These are phyloP conservation scores for Ceratobasidium sp. DNA, from an alignment of 1,284 basidiomycete species.

Conservation along the genomic window DNA sequence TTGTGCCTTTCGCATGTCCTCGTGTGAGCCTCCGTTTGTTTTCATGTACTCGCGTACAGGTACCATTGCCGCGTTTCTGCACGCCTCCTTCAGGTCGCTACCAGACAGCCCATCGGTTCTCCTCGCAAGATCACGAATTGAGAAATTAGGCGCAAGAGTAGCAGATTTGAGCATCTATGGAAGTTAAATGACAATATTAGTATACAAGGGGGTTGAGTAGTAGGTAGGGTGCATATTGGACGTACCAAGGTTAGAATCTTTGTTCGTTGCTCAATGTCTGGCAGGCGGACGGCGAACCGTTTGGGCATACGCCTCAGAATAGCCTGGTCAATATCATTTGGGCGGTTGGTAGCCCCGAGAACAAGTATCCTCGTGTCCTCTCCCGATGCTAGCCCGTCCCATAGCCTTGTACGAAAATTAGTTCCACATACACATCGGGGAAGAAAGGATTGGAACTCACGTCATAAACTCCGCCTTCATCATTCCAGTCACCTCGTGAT, in stretches of 20 bases:
- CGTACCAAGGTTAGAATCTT: constrained; percentile 89
- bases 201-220: background rate
- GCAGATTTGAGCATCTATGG: constrained; percentile 85
- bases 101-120: constrained; percentile 86
- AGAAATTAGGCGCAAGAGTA: constrained; percentile 71
- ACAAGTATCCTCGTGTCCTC: constrained; percentile 82
- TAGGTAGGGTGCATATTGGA: constrained; percentile 24
- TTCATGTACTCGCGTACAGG: constrained; percentile 90
- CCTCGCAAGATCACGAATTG: constrained; percentile 73
- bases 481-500: constrained; percentile 99
- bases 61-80: constrained; percentile 90
- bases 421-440: constrained; percentile 17
- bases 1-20: constrained; percentile 55
- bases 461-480: constrained; percentile 99
- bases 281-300: constrained; percentile 90
- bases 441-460: constrained; percentile 60
- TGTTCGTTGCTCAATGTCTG: constrained; percentile 81
- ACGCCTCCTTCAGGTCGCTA: constrained; percentile 94
- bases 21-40: constrained; percentile 60
- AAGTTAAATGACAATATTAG: constrained; percentile 2
- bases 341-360: constrained; percentile 95
- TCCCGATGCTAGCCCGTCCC: constrained; percentile 95
- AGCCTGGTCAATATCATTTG: constrained; percentile 94
- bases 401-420: constrained; percentile 67
- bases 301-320: constrained; percentile 98